phyloP scores from a whole-genome alignment of 257 asterid genomes.

The Linaria vulgaris region DNA sequence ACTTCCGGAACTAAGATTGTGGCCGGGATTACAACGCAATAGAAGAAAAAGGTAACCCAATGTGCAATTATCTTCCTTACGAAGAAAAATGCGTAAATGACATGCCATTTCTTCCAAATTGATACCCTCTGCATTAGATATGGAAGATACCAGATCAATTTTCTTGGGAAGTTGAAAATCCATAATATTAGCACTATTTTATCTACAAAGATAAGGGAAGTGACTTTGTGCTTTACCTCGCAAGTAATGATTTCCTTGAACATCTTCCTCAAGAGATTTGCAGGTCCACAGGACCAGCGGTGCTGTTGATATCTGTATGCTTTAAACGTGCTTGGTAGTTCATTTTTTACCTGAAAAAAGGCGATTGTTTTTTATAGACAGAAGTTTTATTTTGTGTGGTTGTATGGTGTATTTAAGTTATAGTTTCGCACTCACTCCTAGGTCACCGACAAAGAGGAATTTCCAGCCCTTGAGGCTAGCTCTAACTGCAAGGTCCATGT shows the following conservation, averaged over 20 bases:
- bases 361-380: slow-evolving; percentile 25
- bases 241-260: slow-evolving; percentile 38
- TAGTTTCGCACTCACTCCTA: slow-evolving; percentile 44
- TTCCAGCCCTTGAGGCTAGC: slow-evolving; percentile 83
- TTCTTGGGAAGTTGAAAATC: neutral
- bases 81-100: slow-evolving; percentile 70
- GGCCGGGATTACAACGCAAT: slow-evolving; percentile 82
- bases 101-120: slow-evolving; percentile 59
- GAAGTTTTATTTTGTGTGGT: slow-evolving; percentile 17
- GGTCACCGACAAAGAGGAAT: slow-evolving; percentile 63
- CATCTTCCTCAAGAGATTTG: slow-evolving; percentile 53
- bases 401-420: slow-evolving; percentile 14
- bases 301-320: slow-evolving; percentile 50
- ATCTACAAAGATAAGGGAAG: neutral
- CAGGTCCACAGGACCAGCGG: slow-evolving; percentile 60
- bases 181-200: neutral
- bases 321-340: slow-evolving; percentile 52
- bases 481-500: slow-evolving; percentile 85
- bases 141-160: slow-evolving; percentile 18
- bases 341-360: slow-evolving; percentile 42
- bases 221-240: slow-evolving; percentile 28
- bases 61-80: slow-evolving; percentile 95
- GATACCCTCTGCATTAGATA: slow-evolving; percentile 63
- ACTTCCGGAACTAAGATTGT: slow-evolving; percentile 83
- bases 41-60: slow-evolving; percentile 88